Evolutionary conservation across 208 protist species (phyloP).

Genomic region (Leptomonas pyrrhocoris): DNA sequence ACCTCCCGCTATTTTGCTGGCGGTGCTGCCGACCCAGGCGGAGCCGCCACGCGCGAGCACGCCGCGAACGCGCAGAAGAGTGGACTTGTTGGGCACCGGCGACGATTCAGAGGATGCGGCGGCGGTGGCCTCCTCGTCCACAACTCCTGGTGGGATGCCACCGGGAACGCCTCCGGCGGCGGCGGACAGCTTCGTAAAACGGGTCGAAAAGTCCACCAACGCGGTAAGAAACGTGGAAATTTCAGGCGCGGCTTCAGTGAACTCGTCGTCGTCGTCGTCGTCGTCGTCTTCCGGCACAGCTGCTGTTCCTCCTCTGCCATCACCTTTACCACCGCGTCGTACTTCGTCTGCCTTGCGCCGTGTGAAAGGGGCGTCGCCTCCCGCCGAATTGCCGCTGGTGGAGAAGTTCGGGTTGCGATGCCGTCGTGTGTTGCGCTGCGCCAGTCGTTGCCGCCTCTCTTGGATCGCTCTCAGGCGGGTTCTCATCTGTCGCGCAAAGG

Average conservation of each 20-base stretch:
- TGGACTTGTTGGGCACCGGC: not conserved
- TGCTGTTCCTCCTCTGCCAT: not conserved
- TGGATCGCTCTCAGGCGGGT: not conserved
- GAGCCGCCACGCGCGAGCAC: constrained; percentile 15
- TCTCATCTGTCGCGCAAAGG: constrained; percentile 61
- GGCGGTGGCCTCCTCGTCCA: not conserved
- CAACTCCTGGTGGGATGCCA: not conserved
- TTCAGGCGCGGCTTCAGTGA: not conserved
- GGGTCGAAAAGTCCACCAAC: constrained; percentile 52
- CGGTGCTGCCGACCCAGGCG: not conserved
- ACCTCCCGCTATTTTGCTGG: not conserved
- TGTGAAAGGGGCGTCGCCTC: not conserved
- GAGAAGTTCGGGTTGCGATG: not conserved
- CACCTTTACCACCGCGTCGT: not conserved
- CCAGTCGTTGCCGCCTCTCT: not conserved
- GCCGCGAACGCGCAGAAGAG: constrained; percentile 24
- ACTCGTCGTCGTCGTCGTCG: constrained; percentile 27
- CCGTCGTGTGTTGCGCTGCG: not conserved
- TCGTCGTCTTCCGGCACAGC: not conserved
- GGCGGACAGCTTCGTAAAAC: constrained; percentile 17
- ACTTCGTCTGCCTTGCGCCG: not conserved
- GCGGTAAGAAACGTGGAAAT: constrained; percentile 52
- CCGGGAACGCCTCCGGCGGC: not conserved
- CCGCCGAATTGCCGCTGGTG: not conserved
- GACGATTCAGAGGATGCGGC: not conserved